These are phyloP conservation scores for Quercus bicolor DNA, from an alignment of 306 rosid genomes.

Conservation along the genomic window DNA sequence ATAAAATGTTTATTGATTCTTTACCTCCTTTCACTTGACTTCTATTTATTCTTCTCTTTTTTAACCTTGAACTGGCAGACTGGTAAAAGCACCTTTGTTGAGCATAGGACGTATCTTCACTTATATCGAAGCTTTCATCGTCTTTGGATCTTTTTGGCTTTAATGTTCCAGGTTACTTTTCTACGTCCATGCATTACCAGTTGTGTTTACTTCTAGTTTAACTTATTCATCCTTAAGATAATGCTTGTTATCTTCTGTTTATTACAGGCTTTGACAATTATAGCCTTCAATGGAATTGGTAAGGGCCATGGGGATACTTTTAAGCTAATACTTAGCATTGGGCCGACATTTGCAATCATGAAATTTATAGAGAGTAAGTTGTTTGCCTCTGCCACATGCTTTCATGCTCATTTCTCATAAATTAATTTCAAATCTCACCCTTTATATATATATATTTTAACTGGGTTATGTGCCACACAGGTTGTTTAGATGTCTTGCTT, in stretches of 20 bases:
- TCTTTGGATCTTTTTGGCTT: slow-evolving; percentile 89
- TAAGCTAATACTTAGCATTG: slow-evolving; percentile 75
- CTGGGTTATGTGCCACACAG: slow-evolving; percentile 34
- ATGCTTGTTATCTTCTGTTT: slow-evolving; percentile 20
- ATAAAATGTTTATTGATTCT: not conserved
- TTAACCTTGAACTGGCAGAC: slow-evolving; percentile 53
- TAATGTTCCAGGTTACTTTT: slow-evolving; percentile 82
- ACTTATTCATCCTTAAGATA: slow-evolving; percentile 12
- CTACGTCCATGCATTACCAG: slow-evolving; percentile 14
- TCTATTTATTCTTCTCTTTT: not conserved
- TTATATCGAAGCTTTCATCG: slow-evolving; percentile 96
- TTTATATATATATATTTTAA: slow-evolving; percentile 5
- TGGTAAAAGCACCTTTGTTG: slow-evolving; percentile 94
- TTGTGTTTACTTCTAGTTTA: slow-evolving; percentile 9
- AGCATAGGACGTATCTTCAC: slow-evolving; percentile 90
- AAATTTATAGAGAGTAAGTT: slow-evolving; percentile 76
- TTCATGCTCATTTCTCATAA: not conserved
- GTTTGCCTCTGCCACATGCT: slow-evolving; percentile 12
- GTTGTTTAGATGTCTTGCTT: slow-evolving; percentile 78
- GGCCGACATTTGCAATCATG: slow-evolving; percentile 86
- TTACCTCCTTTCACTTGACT: not conserved
- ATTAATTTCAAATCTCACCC: slow-evolving; percentile 9
- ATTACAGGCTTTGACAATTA: slow-evolving; percentile 70
- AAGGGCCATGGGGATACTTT: slow-evolving; percentile 57
- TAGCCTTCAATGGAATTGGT: slow-evolving; percentile 57